A percentile compares a stretch with the other conserved stretches of the same genome.
phyloP scores from a whole-genome alignment of 2,329 filamentous ascomycete genomes.

The Colletotrichum chlorophyti region DNA sequence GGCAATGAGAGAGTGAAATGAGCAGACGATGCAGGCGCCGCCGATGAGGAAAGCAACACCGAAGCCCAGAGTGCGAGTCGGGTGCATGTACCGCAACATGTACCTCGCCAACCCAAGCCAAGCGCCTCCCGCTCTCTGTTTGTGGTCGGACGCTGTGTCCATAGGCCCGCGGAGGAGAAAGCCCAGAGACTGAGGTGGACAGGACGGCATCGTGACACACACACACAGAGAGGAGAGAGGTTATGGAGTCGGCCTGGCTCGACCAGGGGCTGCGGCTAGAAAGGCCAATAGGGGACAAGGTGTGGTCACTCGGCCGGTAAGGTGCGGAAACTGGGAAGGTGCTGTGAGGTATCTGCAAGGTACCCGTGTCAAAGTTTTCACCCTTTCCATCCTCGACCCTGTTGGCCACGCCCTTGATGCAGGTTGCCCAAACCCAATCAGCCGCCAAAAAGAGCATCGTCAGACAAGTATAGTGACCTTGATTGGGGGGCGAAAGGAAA shows the following conservation, averaged over 20 bases:
- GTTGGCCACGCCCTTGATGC: not conserved
- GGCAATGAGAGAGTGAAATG: slow-evolving; percentile 1
- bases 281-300: not conserved
- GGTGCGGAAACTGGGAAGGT: too few relatives aligned
- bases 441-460: not conserved
- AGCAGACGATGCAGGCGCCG: slow-evolving; percentile 15
- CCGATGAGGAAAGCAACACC: slow-evolving; percentile 13
- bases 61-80: not conserved
- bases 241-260: not conserved
- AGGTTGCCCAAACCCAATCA: not conserved
- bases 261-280: not conserved
- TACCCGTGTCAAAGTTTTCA: slow-evolving; percentile 4
- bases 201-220: slow-evolving; percentile 8
- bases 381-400: not conserved
- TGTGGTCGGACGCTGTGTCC: too few relatives aligned
- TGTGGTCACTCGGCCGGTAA: slow-evolving; percentile 7
- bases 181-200: not conserved
- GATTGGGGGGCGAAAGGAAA: rapidly evolving
- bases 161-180: not conserved
- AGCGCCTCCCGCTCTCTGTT: not conserved
- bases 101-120: too few relatives aligned
- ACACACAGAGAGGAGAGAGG: not conserved
- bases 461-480: not conserved
- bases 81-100: not conserved
- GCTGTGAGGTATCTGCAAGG: slow-evolving; percentile 11